Conservation (phyloP, 2,329 filamentous ascomycete genomes). For the Colletotrichum somersetense region DNA sequence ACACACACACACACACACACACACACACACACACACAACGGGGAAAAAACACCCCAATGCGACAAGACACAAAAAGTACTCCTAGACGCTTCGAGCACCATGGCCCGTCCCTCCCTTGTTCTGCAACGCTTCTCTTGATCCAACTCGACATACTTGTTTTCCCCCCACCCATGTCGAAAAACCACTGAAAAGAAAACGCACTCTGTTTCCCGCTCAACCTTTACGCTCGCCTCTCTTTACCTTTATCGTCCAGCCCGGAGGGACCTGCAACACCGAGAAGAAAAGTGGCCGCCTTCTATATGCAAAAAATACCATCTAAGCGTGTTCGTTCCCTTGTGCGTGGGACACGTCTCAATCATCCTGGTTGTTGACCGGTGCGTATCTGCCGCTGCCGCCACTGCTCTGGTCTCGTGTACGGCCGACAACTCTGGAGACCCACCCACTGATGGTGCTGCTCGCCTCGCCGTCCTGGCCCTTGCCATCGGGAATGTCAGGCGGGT, state of each 20-base stretch:
- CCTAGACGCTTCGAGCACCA: constrained; percentile 4
- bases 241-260: constrained; percentile 24
- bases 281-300: constrained; percentile 52
- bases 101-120: constrained; percentile 10
- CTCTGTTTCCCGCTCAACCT: constrained; percentile 15
- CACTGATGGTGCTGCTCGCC: constrained; percentile 59
- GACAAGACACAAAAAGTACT: constrained; percentile 4
- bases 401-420: constrained; percentile 55
- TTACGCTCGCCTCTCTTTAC: not conserved
- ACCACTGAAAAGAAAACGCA: constrained; percentile 3
- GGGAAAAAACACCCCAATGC: not conserved
- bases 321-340: constrained; percentile 25
- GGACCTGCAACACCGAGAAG: constrained; percentile 19
- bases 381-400: constrained; percentile 51
- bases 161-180: not conserved
- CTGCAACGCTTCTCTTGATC: constrained; percentile 25
- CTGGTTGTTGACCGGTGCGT: constrained; percentile 58
- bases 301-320: constrained; percentile 49
- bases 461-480: constrained; percentile 58
- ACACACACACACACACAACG: constrained; percentile 21
- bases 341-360: constrained; percentile 47
- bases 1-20: not conserved
- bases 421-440: constrained; percentile 62
- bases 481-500: constrained; percentile 75
- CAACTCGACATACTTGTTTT: constrained; percentile 16